These are phyloP conservation scores for Candida qinlingensis DNA, from an alignment of 805 yeast species.

Conservation along the genomic window DNA sequence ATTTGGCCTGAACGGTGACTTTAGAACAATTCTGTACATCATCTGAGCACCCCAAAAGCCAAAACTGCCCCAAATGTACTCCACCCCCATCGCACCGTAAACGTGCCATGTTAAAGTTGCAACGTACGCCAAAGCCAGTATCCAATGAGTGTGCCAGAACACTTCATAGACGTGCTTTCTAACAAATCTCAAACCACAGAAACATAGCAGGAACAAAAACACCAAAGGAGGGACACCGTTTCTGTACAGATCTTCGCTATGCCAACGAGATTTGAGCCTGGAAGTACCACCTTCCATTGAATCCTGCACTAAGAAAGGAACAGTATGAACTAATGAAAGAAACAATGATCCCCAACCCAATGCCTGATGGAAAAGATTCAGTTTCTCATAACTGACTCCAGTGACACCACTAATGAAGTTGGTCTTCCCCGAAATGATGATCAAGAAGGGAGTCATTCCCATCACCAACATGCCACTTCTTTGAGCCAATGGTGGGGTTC, in stretches of 20 bases:
- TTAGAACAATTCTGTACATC: constrained; percentile 39
- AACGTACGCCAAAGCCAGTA: constrained; percentile 42
- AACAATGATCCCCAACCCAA: constrained; percentile 37
- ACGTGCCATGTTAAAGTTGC: constrained; percentile 44
- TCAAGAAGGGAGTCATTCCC: constrained; percentile 46
- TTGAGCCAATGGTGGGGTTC: constrained; percentile 53
- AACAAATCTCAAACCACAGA: constrained; percentile 35
- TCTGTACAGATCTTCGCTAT: constrained; percentile 20
- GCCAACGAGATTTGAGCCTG: constrained; percentile 21
- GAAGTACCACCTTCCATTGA: constrained; percentile 43
- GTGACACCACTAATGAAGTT: constrained; percentile 44
- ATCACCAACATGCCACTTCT: constrained; percentile 47
- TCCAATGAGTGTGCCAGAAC: constrained; percentile 50
- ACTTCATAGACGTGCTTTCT: constrained; percentile 40
- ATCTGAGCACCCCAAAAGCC: constrained; percentile 48
- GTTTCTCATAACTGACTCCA: constrained; percentile 51
- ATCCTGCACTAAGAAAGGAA: constrained; percentile 44
- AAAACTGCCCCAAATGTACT: constrained; percentile 45
- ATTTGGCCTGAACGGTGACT: constrained; percentile 42
- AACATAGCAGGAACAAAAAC: constrained; percentile 37
- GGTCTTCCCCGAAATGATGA: constrained; percentile 46
- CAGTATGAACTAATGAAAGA: constrained; percentile 42
- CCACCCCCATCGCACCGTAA: constrained; percentile 29
- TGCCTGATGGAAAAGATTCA: constrained; percentile 44
- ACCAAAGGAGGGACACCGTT: constrained; percentile 48